Base-by-base conservation (phyloP, 2,329 filamentous ascomycete species). In the Claviceps arundinis region DNA sequence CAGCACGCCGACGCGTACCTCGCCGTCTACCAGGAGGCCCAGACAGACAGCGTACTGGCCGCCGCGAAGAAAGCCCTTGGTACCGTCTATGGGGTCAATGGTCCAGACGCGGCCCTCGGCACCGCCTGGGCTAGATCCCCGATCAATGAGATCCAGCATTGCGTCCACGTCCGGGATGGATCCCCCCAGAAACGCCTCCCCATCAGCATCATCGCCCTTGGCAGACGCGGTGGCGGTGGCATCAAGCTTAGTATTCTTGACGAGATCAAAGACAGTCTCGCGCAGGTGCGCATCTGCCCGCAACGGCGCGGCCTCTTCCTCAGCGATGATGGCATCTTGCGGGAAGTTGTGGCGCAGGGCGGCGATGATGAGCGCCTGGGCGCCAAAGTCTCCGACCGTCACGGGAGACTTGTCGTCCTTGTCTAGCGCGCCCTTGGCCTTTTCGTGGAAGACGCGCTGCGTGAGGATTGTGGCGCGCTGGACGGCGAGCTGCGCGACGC, bases 21-120 rank as follows among this genome's bases (percentile, higher is more conserved):
- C 82, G 50, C 91, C 93, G 63, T 97, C 89, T 30, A 95, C 87
- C 72, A 98, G 85, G 61, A 98, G 75, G 38, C 81, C 93, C 5
- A 98, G 78, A 65, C 91, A 96, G 51, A 98, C 89, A 52, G 93
- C 94, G 66, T 98, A 98, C 73, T 98, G 93, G 41, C 90, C 94
- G 50, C 93, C 93, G 56, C 94, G 81, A 55, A 98, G 75, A 73
- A 98, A 98, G 34, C 93, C 94, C 73, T 96, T 95, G 51, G 93
- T 98, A 58, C 93, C 93, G 68, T 98, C 93, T 56, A 98, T 96
- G 54, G 93, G 93, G 69, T 98, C 93, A 53, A 98, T 82, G 42
- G 91, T 87, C 93, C 93, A 98, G 68, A 97, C 88, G 59, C 93
- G 78, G 56, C 89, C 89, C 58, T 73, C 76, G 55, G 71, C 68